Percentiles rank a stretch among this genome's conserved stretches.
Evolutionary conservation across 1,139 yeast genomes (phyloP).

Genomic region (Magnusiomyces clavatus): DNA sequence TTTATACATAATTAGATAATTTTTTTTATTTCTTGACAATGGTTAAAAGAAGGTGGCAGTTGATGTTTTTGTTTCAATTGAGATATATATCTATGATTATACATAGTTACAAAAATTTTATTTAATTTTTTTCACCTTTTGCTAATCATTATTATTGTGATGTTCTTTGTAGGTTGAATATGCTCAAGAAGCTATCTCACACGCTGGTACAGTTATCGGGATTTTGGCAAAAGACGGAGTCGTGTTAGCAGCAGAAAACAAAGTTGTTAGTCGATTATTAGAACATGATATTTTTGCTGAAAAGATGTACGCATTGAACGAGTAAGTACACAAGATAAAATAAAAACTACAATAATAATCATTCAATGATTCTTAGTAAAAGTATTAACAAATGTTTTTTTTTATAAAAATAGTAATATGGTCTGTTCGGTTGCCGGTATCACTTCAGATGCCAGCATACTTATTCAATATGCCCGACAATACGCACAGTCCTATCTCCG

Average conservation of each 20-base stretch:
- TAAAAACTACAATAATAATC: background rate
- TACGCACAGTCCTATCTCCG: slow-evolving; percentile 78
- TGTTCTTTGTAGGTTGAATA: slow-evolving; percentile 66
- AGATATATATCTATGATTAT: too few relatives aligned
- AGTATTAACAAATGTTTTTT: background rate
- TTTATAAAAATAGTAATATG: slow-evolving; percentile 42
- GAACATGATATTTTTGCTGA: slow-evolving; percentile 94
- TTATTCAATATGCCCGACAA: slow-evolving; percentile 81
- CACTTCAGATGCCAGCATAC: slow-evolving; percentile 93
- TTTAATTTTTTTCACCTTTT: too few relatives aligned
- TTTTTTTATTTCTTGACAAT: too few relatives aligned
- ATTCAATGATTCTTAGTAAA: background rate
- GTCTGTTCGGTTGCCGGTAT: slow-evolving; percentile 97
- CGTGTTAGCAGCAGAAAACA: slow-evolving; percentile 92
- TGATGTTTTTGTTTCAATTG: too few relatives aligned
- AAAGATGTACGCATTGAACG: slow-evolving; percentile 79
- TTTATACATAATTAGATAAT: too few relatives aligned
- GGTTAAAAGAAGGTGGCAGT: too few relatives aligned
- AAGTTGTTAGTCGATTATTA: slow-evolving; percentile 81
- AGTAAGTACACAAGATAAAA: slow-evolving; percentile 19
- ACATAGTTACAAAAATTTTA: too few relatives aligned
- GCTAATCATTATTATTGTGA: background rate
- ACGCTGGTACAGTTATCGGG: slow-evolving; percentile 97
- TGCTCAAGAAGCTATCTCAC: slow-evolving; percentile 94
- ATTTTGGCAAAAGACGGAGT: slow-evolving; percentile 88